phyloP scores from a whole-genome alignment of 345 rosid genomes.

The Schrenkiella parvula region DNA sequence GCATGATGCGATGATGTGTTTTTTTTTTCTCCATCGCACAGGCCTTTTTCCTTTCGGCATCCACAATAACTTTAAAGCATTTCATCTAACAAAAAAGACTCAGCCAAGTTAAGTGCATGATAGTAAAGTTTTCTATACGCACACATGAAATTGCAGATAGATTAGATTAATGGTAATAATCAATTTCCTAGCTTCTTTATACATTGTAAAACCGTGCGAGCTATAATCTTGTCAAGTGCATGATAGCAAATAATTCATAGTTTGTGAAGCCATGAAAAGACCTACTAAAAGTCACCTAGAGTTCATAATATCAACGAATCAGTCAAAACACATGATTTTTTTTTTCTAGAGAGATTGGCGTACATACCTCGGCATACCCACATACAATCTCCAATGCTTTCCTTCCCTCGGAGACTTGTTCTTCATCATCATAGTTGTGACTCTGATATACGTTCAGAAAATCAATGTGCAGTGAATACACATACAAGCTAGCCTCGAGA shows the following conservation, averaged over 20 bases:
- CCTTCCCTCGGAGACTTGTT: conserved; percentile 73
- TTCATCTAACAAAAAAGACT: conserved; percentile 40
- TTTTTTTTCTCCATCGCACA: no score
- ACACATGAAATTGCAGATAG: not conserved
- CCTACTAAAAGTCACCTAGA: no score
- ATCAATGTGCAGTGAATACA: not conserved
- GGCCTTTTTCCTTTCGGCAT: no score
- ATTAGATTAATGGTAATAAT: not conserved
- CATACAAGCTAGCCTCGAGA: not conserved
- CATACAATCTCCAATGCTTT: conserved; percentile 80
- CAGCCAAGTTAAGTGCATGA: not conserved
- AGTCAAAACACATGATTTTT: not conserved
- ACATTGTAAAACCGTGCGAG: no score
- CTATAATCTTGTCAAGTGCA: no score
- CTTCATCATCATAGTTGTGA: conserved; percentile 71
- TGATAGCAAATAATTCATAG: no score
- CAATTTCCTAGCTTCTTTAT: not conserved
- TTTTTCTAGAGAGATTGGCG: not conserved
- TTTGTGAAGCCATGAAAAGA: no score
- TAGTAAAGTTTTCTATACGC: not conserved
- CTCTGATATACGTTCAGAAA: conserved; percentile 48
- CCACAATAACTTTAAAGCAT: conserved; percentile 69
- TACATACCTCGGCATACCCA: conserved; percentile 83
- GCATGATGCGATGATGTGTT: no score
- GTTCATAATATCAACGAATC: no score